phyloP scores from a whole-genome alignment of 768 basidiomycete genomes.

The Suillus lakei region DNA sequence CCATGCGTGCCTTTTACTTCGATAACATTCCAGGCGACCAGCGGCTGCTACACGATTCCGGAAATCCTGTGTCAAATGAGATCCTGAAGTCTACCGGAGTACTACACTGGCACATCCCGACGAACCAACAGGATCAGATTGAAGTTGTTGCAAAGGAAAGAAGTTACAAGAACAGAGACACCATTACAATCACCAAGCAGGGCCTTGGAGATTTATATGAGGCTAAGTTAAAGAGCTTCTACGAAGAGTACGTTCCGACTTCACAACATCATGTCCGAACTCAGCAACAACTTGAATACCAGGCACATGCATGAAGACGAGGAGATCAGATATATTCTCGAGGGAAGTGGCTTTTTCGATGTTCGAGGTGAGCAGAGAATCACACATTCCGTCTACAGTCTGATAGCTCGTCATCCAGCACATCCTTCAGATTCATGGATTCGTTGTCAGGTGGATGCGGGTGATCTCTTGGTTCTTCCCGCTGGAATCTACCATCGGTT shows the following conservation, averaged over 20 bases:
- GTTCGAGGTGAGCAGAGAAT: conserved; percentile 66
- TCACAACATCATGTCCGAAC: no score
- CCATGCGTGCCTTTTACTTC: conserved; percentile 78
- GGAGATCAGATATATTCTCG: conserved; percentile 88
- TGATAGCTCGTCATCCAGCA: conserved; percentile 44
- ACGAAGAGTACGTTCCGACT: conserved; percentile 66
- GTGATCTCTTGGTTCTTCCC: conserved; percentile 87
- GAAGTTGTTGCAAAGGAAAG: conserved; percentile 68
- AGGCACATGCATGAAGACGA: conserved; percentile 97
- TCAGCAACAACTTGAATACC: conserved; percentile 1
- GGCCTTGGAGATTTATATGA: conserved; percentile 87
- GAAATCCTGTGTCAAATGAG: conserved; percentile 54
- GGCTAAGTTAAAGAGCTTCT: conserved; percentile 80
- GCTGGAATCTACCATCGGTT: conserved; percentile 95
- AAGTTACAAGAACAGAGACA: conserved; percentile 85
- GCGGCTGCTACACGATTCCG: conserved; percentile 76
- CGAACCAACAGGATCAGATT: conserved; percentile 53
- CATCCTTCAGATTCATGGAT: conserved; percentile 77
- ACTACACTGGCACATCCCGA: conserved; percentile 67
- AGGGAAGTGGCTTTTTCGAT: conserved; percentile 91
- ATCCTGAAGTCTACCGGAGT: conserved; percentile 65
- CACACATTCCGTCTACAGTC: background rate
- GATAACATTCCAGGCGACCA: conserved; percentile 83
- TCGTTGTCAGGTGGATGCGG: conserved; percentile 71
- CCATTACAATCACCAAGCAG: conserved; percentile 76